Base-by-base conservation (phyloP, 2,329 filamentous ascomycete genomes). In the Aspergillus unguis region DNA sequence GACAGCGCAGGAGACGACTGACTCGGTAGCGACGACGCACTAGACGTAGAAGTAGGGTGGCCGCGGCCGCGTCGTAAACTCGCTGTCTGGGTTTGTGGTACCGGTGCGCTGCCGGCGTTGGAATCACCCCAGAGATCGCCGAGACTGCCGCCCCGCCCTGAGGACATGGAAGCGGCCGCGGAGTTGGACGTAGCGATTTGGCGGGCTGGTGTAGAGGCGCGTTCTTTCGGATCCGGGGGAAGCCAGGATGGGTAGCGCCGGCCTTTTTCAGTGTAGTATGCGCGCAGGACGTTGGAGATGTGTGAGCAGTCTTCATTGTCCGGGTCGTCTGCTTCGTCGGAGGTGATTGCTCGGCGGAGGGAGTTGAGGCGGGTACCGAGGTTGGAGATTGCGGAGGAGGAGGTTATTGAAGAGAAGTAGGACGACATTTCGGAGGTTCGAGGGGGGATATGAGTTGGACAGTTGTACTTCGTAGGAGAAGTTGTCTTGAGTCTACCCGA, bases 191-290 rank as follows among this genome's bases (percentile, higher is more conserved):
- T 82, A 73, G 65, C 73, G 64, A 66, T 76, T 71, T 56, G 73
- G 55, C 80, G 73, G 71, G 32, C 63, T 41, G 62, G 74, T 4
- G 75, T 61, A 25, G 81, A 77, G 35, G 80, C 79, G 38, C 84
- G 84, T 3, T 82, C 83, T 72, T 90, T 92, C n/a, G 90, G 92
- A 70, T 96, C 90, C 5, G 89, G 86, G 6, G 92, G 90, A 6
- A 97, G 85, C 92, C 94, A 97, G 62, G 79, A 75, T 1, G 94
- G 94, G 58, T 92, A 88, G 1, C 85, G 80, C 25, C 86, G 85
- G 61, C 87, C 88, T 67, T 95, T 94, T 71, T 97, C 92, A 47
- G 79, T 83, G 79, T 99, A 97, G 80, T 97, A 96, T 63, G 85
- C 87, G 64, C 94, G 88, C 27, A 99, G 84, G 33, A 95, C 91